phyloP scores from a whole-genome alignment of 176 grass and related monocot genomes.

The Zea luxurians region DNA sequence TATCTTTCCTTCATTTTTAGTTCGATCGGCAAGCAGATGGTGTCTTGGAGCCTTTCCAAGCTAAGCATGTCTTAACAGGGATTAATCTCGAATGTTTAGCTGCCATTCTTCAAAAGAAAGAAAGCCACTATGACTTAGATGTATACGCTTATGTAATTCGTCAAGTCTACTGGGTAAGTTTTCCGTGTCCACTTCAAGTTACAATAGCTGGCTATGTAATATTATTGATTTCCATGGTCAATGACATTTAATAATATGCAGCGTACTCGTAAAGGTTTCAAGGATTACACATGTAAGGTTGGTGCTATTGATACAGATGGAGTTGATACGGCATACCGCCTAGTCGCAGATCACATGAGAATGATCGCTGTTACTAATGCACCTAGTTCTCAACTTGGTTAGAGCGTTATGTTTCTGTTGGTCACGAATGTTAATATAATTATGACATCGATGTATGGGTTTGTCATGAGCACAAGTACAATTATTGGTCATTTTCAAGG shows the following conservation, averaged over 20 bases:
- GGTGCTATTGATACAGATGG: neutral
- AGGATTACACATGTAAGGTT: neutral
- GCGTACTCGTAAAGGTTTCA: neutral
- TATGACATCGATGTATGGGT: neutral
- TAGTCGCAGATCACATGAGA: neutral
- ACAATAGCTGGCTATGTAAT: neutral
- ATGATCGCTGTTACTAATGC: neutral
- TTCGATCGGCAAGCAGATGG: neutral
- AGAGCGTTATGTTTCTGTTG: neutral
- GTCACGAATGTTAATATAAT: neutral
- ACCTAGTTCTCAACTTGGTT: neutral
- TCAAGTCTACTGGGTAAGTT: neutral
- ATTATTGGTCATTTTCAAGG: neutral
- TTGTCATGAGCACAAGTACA: neutral
- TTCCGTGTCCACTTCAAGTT: neutral
- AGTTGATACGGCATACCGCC: neutral
- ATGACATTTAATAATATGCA: neutral
- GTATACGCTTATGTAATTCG: accelerated
- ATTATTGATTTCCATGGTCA: neutral
- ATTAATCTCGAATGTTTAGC: neutral
- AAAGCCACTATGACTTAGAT: neutral
- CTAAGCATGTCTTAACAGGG: neutral
- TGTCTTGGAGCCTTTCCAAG: neutral
- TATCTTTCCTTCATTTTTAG: neutral
- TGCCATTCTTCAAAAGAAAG: neutral